Evolutionary conservation across 1,284 basidiomycete species (phyloP), one percentile per base, ranked within the genome.

Genomic region (Trichosporon faecale): DNA sequence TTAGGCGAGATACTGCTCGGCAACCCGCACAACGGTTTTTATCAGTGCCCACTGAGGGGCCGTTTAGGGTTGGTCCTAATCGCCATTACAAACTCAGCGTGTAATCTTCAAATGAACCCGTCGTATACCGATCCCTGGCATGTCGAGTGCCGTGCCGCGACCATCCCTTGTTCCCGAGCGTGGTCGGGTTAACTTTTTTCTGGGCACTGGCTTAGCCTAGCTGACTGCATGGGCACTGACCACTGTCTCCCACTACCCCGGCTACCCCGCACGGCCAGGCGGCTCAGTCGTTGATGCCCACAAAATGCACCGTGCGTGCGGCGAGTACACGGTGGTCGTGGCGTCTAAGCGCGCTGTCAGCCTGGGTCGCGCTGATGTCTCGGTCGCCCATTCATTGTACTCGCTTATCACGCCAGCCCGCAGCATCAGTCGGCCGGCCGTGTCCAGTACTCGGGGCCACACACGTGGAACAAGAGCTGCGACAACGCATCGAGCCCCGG

Each of bases 1-100:
- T 44, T 64, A 64, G 63, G 63, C 63, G 63, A 64, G 63, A 64
- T 40, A 64, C 37, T 7, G 57, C 57, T 61, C 57, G 57, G 57
- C 57, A 31, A n/a, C n/a, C n/a, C n/a, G n/a, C n/a, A n/a, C n/a
- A n/a, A 61, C 49, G 49, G 29, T 25, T 31, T 61, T 61, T 61
- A 61, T 61, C 57, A 61, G 57, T 61, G 57, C 57, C 57, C 57
- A 61, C 57, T 60, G 9, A 14, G 55, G 8, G 33, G 2, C 57
- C 29, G n/a, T n/a, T n/a, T n/a, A n/a, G n/a, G n/a, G n/a, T n/a
- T n/a, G n/a, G 1, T 52, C 21, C 49, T 61, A 61, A 61, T 61
- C 57, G 2, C 16, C 18, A 61, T 61, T 61, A 9, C 29, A 61
- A 61, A 61, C 29, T n/a, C 7, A 2, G 2, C 55, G 27, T 23